phyloP scores from a whole-genome alignment of 768 basidiomycete genomes.

The Russula virescens region DNA sequence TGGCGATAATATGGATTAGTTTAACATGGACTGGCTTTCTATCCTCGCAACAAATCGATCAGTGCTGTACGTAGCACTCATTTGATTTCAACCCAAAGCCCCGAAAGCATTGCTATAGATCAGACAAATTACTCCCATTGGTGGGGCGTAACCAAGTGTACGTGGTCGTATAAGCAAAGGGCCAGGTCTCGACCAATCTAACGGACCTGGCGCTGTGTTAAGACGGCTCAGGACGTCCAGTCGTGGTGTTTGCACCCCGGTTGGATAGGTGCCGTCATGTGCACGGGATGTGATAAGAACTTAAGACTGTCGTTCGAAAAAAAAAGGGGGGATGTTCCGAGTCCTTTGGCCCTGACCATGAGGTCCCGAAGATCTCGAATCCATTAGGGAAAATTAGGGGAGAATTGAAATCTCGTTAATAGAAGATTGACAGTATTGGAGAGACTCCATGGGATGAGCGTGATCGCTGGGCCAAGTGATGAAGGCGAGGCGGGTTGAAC shows the following conservation, averaged over 20 bases:
- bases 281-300: not conserved
- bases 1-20: not conserved
- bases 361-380: not conserved
- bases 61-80: not conserved
- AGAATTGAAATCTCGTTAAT: not conserved
- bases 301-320: not conserved
- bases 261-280: slow-evolving; percentile 1
- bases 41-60: not conserved
- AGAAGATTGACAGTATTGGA: too few relatives aligned
- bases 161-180: not conserved
- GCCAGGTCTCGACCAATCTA: slow-evolving; percentile 1
- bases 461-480: too few relatives aligned
- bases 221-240: not conserved
- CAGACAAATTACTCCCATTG: not conserved
- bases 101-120: not conserved
- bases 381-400: not conserved
- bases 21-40: not conserved
- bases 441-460: too few relatives aligned
- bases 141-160: not conserved
- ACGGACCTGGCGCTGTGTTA: slow-evolving; percentile 4
- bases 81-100: too few relatives aligned
- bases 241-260: slow-evolving; percentile 5
- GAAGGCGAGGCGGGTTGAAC: too few relatives aligned
- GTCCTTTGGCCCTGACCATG: not conserved
- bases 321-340: not conserved